Evolutionary conservation across 1,284 basidiomycete genomes (phyloP).

Genomic region (Mycosarcoma mackinlayi): DNA sequence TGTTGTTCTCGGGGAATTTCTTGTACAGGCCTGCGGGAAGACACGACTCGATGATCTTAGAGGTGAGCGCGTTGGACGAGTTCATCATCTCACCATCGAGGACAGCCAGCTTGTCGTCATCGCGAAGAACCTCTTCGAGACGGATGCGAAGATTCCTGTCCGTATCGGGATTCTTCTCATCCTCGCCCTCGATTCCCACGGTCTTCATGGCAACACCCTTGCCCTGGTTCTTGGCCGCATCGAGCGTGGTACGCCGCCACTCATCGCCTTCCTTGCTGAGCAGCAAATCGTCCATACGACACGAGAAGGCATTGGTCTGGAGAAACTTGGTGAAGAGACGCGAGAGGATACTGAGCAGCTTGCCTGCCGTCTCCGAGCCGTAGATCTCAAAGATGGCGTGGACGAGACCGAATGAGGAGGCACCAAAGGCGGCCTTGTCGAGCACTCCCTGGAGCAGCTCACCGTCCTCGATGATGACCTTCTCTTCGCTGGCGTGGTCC

Average conservation of each 20-base stretch:
- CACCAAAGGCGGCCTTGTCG: conserved; percentile 98
- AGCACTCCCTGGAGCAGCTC: conserved; percentile 91
- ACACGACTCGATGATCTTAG: conserved; percentile 77
- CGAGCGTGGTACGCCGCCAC: conserved; percentile 78
- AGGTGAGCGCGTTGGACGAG: conserved; percentile 78
- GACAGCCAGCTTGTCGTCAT: conserved; percentile 96
- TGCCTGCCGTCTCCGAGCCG: conserved; percentile 87
- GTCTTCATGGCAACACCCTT: conserved; percentile 82
- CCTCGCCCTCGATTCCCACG: conserved; percentile 71
- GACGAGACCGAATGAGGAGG: conserved; percentile 93
- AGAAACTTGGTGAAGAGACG: conserved; percentile 96
- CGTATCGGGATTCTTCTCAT: conserved; percentile 64
- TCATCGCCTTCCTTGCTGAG: conserved; percentile 85
- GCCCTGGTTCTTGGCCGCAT: conserved; percentile 79
- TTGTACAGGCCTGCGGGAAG: conserved; percentile 82
- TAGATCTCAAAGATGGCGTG: conserved; percentile 99
- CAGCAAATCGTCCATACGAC: conserved; percentile 97
- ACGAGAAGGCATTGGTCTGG: conserved; percentile 96
- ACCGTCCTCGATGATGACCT: conserved; percentile 90
- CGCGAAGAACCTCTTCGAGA: conserved; percentile 92
- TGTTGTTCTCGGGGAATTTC: conserved; percentile 94
- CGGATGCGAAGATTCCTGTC: conserved; percentile 71
- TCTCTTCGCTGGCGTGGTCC: conserved; percentile 77
- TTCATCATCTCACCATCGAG: conserved; percentile 85
- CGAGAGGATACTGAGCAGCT: conserved; percentile 90